phyloP scores from a whole-genome alignment of 1,284 basidiomycete genomes.

The Ustilago sp. region DNA sequence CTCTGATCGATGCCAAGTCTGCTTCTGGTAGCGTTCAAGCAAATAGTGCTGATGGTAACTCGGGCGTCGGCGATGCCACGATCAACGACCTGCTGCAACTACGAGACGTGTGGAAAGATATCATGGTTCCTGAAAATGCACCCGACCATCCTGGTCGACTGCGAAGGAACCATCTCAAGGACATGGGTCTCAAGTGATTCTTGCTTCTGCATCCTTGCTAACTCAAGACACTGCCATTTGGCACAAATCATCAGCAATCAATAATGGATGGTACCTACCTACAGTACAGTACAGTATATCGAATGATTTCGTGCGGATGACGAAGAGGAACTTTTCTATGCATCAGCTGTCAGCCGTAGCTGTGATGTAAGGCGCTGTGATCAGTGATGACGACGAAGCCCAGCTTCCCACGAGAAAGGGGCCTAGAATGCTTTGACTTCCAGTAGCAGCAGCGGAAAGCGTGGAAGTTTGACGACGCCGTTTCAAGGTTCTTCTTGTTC shows the following conservation, averaged over 20 bases:
- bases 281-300: no score
- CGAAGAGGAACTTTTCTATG: neutral
- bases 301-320: no score
- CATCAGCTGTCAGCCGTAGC: neutral
- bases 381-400: neutral
- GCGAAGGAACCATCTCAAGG: slow-evolving; percentile 23
- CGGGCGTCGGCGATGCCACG: slow-evolving; percentile 47
- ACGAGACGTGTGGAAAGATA: slow-evolving; percentile 55
- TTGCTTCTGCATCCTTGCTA: neutral
- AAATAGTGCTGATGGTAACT: slow-evolving; percentile 1
- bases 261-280: neutral
- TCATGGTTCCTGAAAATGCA: slow-evolving; percentile 53
- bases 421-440: neutral
- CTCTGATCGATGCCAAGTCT: slow-evolving; percentile 8
- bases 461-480: slow-evolving; percentile 13
- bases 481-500: neutral
- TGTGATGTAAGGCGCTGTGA: neutral
- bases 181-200: slow-evolving; percentile 40
- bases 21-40: neutral
- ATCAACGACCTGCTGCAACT: slow-evolving; percentile 56
- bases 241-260: neutral
- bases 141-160: slow-evolving; percentile 49
- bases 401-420: neutral
- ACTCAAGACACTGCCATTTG: neutral
- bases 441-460: neutral